phyloP scores from a whole-genome alignment of 352 stramenopile genomes.

The Globisporangium okanoganense region DNA sequence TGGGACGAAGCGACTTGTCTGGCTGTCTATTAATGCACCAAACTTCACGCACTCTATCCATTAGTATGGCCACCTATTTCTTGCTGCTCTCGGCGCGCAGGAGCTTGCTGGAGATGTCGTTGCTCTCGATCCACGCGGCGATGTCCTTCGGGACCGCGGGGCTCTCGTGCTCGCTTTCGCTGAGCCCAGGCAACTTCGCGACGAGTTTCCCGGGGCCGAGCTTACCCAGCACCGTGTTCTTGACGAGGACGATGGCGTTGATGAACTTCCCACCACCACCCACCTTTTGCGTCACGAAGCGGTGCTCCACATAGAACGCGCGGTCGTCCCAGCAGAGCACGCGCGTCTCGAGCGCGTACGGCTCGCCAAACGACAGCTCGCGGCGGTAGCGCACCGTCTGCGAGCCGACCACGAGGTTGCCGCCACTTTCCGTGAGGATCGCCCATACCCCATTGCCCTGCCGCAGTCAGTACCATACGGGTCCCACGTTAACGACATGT shows the following conservation, averaged over 20 bases:
- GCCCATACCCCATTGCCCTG: conserved; percentile 70
- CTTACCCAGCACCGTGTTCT: conserved; percentile 79
- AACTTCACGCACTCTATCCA: not conserved
- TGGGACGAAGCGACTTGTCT: not conserved
- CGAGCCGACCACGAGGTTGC: conserved; percentile 79
- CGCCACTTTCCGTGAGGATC: conserved; percentile 39
- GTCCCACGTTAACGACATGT: conserved; percentile 19
- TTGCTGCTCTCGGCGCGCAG: conserved; percentile 38
- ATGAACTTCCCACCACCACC: conserved; percentile 43
- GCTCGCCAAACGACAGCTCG: conserved; percentile 66
- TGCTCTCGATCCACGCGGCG: conserved; percentile 66
- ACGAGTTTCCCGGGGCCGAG: conserved; percentile 58
- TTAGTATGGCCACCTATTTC: not conserved
- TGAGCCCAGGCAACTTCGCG: conserved; percentile 39
- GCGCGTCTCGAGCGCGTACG: conserved; percentile 68
- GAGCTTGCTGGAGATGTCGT: conserved; percentile 67
- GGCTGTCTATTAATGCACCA: not conserved
- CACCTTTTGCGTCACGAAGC: conserved; percentile 58
- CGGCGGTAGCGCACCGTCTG: conserved; percentile 82
- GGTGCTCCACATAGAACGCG: conserved; percentile 86
- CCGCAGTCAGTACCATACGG: too few species aligned
- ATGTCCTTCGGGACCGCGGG: conserved; percentile 52
- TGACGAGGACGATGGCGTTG: conserved; percentile 84
- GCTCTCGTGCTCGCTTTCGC: conserved; percentile 25
- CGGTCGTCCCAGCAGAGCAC: conserved; percentile 77